Evolutionary conservation across 345 rosid species (phyloP).

Genomic region (Salix caprea): DNA sequence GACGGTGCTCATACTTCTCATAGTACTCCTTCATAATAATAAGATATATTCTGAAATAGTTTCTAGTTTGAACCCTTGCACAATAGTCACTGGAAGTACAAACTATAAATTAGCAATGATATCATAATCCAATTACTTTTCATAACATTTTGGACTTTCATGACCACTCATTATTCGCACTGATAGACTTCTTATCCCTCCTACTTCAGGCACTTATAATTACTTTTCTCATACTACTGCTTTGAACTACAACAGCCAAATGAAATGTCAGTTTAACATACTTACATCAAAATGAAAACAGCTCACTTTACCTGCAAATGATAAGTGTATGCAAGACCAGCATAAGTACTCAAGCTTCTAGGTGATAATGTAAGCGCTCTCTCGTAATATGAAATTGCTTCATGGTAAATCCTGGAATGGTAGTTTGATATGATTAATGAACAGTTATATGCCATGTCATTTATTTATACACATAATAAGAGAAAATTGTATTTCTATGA

Average conservation of each 20-base stretch:
- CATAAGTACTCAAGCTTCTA: slow-evolving; percentile 82
- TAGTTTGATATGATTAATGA: slow-evolving; percentile 12
- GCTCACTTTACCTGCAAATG: slow-evolving; percentile 69
- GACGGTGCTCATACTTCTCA: background rate
- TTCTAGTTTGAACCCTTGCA: background rate
- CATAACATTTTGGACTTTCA: background rate
- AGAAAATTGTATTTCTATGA: background rate
- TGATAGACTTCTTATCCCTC: background rate
- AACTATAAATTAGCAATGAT: background rate
- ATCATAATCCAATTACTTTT: background rate
- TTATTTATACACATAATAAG: background rate
- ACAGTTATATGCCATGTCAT: background rate
- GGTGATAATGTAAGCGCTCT: slow-evolving; percentile 76
- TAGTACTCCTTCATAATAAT: too few relatives aligned
- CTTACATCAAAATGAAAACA: background rate
- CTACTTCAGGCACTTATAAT: background rate
- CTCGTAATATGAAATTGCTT: slow-evolving; percentile 76
- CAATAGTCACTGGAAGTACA: background rate
- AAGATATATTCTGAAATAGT: background rate
- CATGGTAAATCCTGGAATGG: slow-evolving; percentile 55
- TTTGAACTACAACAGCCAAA: background rate
- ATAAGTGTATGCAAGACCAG: slow-evolving; percentile 94
- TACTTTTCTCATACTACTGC: background rate
- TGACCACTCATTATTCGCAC: background rate
- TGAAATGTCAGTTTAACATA: background rate